Evolutionary conservation across 2,329 filamentous ascomycete species (phyloP), one percentile per base, ranked within the genome.

Genomic region (Alternaria sp.): DNA sequence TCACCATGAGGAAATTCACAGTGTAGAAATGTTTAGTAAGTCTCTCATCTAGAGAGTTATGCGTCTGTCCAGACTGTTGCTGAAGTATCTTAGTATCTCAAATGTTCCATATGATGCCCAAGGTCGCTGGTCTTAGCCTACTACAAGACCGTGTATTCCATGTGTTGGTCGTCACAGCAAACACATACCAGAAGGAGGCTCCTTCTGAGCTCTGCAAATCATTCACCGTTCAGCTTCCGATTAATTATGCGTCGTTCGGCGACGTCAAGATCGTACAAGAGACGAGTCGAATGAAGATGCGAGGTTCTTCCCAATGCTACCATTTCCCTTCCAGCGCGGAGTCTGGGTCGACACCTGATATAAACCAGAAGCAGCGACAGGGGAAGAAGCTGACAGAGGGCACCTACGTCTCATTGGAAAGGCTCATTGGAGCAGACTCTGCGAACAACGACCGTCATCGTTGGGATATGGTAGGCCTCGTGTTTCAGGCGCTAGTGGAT

Each of bases 91-190:
- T 73, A 67, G 79, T 91, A 22, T 84, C 85, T 63, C 88, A 92
- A 79, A 90, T 91, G 83, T 84, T 85, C 57, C 90, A 93, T 74
- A 81, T 82, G 46, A 82, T 93, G 34, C 85, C 68, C 5, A 62
- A 58, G 34, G 38, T 61, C 3, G 50, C 52, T 32, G 62, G 66
- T 3, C 85, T 62, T 5, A 50, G 82, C 3, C 82, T 87, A n/a
- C 80, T 92, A 8, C 83, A 84, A 59, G 85, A 89, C 64, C 87
- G 91, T 51, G 85, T 86, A 3, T 93, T 93, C 67, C 84, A 88
- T 16, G 87, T 90, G 3, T 74, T 93, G 51, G 86, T 92, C 72
- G 79, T 90, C 57, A 87, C 87, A 11, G 60, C 60, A 9, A 69
- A 70, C 52, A 50, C 20, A 4, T 25, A 53, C 32, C 46, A 59